Conservation (phyloP, 805 yeast species). For the Starmera dryadoides region DNA sequence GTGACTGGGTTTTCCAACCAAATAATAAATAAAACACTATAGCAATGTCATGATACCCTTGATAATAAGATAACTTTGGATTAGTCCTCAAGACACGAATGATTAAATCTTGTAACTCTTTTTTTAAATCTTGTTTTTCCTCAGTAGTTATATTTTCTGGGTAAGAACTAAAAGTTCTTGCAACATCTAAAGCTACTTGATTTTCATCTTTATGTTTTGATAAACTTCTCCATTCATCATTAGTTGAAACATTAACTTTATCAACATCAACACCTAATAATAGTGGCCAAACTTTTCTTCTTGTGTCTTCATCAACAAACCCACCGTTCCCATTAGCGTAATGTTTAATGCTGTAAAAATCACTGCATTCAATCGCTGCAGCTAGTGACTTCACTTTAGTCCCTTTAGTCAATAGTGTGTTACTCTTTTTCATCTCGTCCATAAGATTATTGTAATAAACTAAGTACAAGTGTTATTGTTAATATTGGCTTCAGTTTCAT, state of each 20-base stretch:
- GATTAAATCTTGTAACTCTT: slow-evolving; percentile 30
- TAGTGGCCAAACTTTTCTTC: slow-evolving; percentile 46
- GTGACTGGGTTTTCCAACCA: too few species aligned
- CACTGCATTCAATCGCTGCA: slow-evolving; percentile 28
- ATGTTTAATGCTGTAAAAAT: slow-evolving; percentile 21
- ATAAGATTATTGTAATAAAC: too few species aligned
- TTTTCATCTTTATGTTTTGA: slow-evolving; percentile 57
- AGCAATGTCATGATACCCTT: slow-evolving; percentile 85
- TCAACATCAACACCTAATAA: slow-evolving; percentile 26
- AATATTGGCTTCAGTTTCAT: too few species aligned
- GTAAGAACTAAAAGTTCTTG: slow-evolving; percentile 52
- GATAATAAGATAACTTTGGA: slow-evolving; percentile 71
- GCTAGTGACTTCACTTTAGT: slow-evolving; percentile 22
- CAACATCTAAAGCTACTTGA: slow-evolving; percentile 75
- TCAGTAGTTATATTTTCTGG: slow-evolving; percentile 19
- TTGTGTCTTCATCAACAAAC: slow-evolving; percentile 30
- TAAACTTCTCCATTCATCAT: background rate
- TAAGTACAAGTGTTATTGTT: too few species aligned
- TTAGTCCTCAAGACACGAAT: slow-evolving; percentile 48
- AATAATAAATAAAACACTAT: slow-evolving; percentile 54
- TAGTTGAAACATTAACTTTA: background rate
- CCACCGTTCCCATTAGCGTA: slow-evolving; percentile 42
- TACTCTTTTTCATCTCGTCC: too few species aligned
- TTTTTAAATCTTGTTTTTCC: slow-evolving; percentile 15
- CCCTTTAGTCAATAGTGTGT: too few species aligned